Evolutionary conservation across 768 basidiomycete genomes (phyloP).

Genomic region (Hortiboletus flavorubellus): DNA sequence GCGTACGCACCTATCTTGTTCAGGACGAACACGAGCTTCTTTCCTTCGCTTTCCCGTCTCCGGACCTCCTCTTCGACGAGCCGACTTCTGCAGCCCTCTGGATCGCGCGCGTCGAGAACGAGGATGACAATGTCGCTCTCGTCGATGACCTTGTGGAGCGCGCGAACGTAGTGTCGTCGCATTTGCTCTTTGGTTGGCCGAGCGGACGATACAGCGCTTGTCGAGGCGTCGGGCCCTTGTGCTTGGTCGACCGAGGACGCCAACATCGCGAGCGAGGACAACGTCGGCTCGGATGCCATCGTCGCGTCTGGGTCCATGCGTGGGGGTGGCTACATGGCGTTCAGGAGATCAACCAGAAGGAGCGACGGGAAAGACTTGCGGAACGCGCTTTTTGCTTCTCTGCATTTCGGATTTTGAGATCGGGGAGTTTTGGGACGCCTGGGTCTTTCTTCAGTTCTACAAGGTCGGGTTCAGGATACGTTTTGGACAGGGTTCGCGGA

Average conservation of each 20-base stretch:
- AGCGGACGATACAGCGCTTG: constrained; percentile 29
- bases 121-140: constrained; percentile 88
- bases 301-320: constrained; percentile 47
- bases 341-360: neutral
- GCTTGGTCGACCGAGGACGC: constrained; percentile 35
- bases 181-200: constrained; percentile 66
- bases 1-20: constrained; percentile 87
- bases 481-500: neutral
- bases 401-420: constrained; percentile 59
- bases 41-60: constrained; percentile 80
- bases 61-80: constrained; percentile 94
- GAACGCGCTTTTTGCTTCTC: constrained; percentile 44
- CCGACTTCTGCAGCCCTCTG: constrained; percentile 87
- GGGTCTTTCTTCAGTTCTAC: constrained; percentile 86
- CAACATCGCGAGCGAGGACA: constrained; percentile 55
- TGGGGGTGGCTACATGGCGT: constrained; percentile 19
- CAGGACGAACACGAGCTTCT: constrained; percentile 90
- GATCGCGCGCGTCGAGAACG: constrained; percentile 92
- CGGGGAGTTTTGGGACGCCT: constrained; percentile 79
- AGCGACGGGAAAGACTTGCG: constrained; percentile 28
- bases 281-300: constrained; percentile 74
- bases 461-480: neutral
- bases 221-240: constrained; percentile 20
- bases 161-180: constrained; percentile 70
- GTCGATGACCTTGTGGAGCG: constrained; percentile 90